These are phyloP conservation scores for Delitschia confertaspora DNA, from an alignment of 495 filamentous ascomycete genomes.

Conservation along the genomic window DNA sequence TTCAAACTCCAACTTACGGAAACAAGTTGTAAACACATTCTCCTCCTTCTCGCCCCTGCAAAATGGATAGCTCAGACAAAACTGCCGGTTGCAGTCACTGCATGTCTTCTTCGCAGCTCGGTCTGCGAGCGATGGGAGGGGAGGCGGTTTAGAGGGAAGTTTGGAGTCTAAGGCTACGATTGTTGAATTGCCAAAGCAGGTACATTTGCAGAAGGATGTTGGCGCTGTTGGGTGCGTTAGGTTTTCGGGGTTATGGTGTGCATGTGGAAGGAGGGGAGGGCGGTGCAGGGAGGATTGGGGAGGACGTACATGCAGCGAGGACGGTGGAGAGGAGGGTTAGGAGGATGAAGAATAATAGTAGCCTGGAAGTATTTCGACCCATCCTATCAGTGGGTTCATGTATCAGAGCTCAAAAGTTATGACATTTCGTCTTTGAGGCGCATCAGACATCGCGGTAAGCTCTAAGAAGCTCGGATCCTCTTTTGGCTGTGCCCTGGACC, in stretches of 20 bases:
- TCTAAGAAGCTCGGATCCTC: not conserved
- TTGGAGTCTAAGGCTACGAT: conserved; percentile 63
- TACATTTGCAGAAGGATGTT: conserved; percentile 96
- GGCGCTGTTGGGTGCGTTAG: conserved; percentile 34
- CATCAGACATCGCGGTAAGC: not conserved
- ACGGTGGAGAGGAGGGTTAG: conserved; percentile 25
- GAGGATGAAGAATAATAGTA: conserved; percentile 17
- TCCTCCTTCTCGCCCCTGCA: conserved; percentile 79
- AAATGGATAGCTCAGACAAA: conserved; percentile 79
- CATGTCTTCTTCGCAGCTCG: conserved; percentile 45
- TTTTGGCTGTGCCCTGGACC: not conserved
- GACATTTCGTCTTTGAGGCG: conserved; percentile 1
- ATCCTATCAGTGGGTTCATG: not conserved
- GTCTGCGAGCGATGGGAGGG: conserved; percentile 28
- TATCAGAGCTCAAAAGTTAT: not conserved
- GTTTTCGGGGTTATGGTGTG: not conserved
- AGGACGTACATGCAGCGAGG: conserved; percentile 31
- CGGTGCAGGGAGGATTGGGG: not conserved
- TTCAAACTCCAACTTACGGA: conserved; percentile 60
- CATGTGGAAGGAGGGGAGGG: not conserved
- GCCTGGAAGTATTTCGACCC: conserved; percentile 4
- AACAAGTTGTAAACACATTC: conserved; percentile 83
- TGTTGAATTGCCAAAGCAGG: conserved; percentile 82
- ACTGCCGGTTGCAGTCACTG: conserved; percentile 81
- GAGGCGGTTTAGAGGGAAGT: conserved; percentile 28